A percentile compares a stretch with the other conserved stretches of the same genome.
These are phyloP conservation scores for Rhodotorula sp. DNA, from an alignment of 1,284 basidiomycete species.

Conservation along the genomic window DNA sequence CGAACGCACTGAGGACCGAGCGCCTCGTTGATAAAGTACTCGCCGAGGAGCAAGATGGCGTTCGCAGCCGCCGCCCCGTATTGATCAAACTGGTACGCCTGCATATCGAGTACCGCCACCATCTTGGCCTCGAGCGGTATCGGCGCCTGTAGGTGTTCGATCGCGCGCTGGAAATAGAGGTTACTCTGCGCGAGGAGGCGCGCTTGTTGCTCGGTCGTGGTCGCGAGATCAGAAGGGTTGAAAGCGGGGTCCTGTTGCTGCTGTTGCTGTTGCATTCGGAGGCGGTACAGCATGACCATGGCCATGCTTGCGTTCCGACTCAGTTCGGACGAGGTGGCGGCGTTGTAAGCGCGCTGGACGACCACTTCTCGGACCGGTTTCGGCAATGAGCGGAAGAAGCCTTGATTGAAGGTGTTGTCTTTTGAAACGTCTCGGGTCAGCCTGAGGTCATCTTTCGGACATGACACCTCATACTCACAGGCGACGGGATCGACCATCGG, in stretches of 20 bases:
- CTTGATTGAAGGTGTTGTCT: conserved; percentile 33
- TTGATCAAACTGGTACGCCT: conserved; percentile 31
- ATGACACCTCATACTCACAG: neutral
- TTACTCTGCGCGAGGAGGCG: conserved; percentile 29
- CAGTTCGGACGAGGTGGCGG: conserved; percentile 26
- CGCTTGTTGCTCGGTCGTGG: conserved; percentile 12
- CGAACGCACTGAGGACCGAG: conserved; percentile 21
- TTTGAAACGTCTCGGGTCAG: neutral
- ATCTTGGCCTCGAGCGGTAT: conserved; percentile 37
- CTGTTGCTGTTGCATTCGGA: conserved; percentile 16
- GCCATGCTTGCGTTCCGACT: conserved; percentile 25
- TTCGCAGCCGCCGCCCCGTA: conserved; percentile 27
- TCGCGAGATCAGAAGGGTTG: neutral
- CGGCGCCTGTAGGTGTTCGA: conserved; percentile 31
- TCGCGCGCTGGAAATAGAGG: conserved; percentile 29
- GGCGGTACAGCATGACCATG: conserved; percentile 31
- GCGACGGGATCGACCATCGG: conserved; percentile 1
- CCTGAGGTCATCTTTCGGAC: neutral
- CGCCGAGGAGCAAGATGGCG: conserved; percentile 31
- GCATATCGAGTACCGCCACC: conserved; percentile 31
- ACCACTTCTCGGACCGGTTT: conserved; percentile 35
- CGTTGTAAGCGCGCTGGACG: conserved; percentile 11
- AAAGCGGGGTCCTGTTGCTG: neutral
- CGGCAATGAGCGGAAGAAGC: conserved; percentile 36
- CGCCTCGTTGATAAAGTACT: conserved; percentile 29